phyloP scores from a whole-genome alignment of 2,329 filamentous ascomycete genomes.

The Fusarium verticillioides region DNA sequence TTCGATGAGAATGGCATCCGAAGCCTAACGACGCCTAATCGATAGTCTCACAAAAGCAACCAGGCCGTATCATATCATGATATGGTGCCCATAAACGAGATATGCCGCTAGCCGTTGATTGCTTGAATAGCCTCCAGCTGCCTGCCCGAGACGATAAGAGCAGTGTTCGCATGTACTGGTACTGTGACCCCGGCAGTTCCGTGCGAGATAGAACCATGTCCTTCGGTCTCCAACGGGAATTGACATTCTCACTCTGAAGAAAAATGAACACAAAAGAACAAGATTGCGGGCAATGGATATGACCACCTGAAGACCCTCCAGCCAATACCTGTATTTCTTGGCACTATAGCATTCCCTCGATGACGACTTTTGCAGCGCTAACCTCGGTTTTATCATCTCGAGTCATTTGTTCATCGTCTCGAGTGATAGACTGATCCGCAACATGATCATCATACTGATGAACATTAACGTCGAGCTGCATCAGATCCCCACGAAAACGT shows the following conservation, averaged over 20 bases:
- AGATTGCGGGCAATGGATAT: constrained; percentile 15
- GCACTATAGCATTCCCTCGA: constrained; percentile 18
- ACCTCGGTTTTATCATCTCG: constrained; percentile 16
- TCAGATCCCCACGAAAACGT: constrained; percentile 3
- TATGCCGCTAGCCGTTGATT: neutral
- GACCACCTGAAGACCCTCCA: constrained; percentile 1
- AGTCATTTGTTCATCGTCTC: constrained; percentile 9
- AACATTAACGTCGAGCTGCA: constrained; percentile 26
- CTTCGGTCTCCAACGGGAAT: neutral
- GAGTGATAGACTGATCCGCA: constrained; percentile 12
- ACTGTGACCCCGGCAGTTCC: constrained; percentile 14
- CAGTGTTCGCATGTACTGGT: neutral
- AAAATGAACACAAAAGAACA: constrained; percentile 6
- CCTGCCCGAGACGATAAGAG: neutral
- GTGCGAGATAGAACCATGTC: neutral
- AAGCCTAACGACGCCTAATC: constrained; percentile 2
- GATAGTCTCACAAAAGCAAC: constrained; percentile 3
- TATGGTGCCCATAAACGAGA: neutral
- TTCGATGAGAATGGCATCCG: neutral
- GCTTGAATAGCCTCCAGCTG: neutral
- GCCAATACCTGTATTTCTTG: constrained; percentile 30
- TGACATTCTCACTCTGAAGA: constrained; percentile 4
- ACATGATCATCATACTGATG: constrained; percentile 12
- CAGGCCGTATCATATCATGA: neutral
- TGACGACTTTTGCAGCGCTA: constrained; percentile 23